Conservation (phyloP, 1,284 basidiomycete species). For the Cutaneotrichosporon sp. region DNA sequence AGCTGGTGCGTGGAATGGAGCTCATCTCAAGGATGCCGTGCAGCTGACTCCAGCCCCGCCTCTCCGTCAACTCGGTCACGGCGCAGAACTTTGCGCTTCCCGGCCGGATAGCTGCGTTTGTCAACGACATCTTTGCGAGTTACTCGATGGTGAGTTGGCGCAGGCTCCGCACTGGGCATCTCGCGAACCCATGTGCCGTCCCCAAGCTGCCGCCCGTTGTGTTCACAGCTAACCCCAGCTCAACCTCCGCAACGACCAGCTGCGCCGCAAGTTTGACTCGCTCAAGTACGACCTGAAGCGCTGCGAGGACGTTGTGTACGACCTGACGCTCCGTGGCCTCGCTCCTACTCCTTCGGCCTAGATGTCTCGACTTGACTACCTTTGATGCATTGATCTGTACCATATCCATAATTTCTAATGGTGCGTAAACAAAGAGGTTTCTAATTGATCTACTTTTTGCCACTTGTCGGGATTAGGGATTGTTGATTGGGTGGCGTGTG, state of each 20-base stretch:
- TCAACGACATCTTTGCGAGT: constrained; percentile 54
- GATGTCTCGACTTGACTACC: neutral
- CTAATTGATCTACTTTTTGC: too few species aligned
- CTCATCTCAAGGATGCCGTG: too few species aligned
- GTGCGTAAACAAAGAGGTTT: neutral
- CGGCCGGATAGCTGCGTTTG: constrained; percentile 52
- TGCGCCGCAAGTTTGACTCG: constrained; percentile 53
- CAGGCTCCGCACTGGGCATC: too few species aligned
- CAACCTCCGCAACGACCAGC: constrained; percentile 53
- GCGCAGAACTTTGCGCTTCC: constrained; percentile 52
- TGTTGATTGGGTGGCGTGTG: neutral
- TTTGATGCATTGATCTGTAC: constrained; percentile 7
- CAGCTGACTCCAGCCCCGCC: constrained; percentile 44
- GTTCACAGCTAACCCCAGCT: constrained; percentile 42
- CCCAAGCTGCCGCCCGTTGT: too few species aligned
- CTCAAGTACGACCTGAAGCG: constrained; percentile 55
- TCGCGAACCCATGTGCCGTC: too few species aligned
- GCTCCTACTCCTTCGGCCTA: constrained; percentile 4
- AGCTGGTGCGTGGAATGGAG: constrained; percentile 46
- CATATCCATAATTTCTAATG: constrained; percentile 1
- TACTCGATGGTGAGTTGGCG: constrained; percentile 54
- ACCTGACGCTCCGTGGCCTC: constrained; percentile 40
- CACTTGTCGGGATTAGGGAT: neutral
- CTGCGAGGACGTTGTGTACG: constrained; percentile 55
- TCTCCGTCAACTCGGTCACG: constrained; percentile 55